Conservation (phyloP, 1,284 basidiomycete species). For the Ustilago vetiveriae region DNA sequence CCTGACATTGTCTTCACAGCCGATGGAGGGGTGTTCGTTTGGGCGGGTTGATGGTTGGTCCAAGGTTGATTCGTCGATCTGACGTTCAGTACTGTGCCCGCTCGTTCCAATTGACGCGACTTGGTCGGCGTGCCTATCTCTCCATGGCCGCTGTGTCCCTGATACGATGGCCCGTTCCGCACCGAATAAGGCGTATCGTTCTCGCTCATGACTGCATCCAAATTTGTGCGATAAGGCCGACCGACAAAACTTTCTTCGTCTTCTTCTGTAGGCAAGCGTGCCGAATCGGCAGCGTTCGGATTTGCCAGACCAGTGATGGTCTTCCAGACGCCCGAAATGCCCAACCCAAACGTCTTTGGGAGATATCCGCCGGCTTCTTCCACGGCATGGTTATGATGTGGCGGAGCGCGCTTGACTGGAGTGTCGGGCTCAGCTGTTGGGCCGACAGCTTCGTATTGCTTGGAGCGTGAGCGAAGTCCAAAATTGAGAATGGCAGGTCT, state of each 20-base stretch:
- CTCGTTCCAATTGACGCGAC: slow-evolving; percentile 3
- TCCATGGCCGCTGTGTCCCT: neutral
- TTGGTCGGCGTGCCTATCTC: slow-evolving; percentile 10
- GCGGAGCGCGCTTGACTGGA: slow-evolving; percentile 11
- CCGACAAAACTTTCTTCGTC: slow-evolving; percentile 36
- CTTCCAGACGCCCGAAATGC: slow-evolving; percentile 33
- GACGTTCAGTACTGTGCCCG: slow-evolving; percentile 24
- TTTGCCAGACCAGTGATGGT: slow-evolving; percentile 16
- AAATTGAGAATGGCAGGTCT: slow-evolving; percentile 25
- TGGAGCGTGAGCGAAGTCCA: slow-evolving; percentile 32
- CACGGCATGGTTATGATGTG: neutral
- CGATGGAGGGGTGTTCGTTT: neutral
- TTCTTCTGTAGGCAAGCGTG: neutral
- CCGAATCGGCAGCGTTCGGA: neutral
- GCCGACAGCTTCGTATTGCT: slow-evolving; percentile 21
- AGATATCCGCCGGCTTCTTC: neutral
- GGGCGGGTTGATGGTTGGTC: neutral
- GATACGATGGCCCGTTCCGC: neutral
- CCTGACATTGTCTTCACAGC: slow-evolving; percentile 13
- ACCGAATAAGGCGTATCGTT: slow-evolving; percentile 25
- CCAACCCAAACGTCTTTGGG: slow-evolving; percentile 23
- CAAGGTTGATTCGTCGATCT: slow-evolving; percentile 27
- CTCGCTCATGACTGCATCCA: slow-evolving; percentile 26
- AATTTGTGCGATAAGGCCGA: slow-evolving; percentile 5
- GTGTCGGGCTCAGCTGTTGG: slow-evolving; percentile 8